Evolutionary conservation across 257 asterid species (phyloP).

Genomic region (Solanum etuberosum): DNA sequence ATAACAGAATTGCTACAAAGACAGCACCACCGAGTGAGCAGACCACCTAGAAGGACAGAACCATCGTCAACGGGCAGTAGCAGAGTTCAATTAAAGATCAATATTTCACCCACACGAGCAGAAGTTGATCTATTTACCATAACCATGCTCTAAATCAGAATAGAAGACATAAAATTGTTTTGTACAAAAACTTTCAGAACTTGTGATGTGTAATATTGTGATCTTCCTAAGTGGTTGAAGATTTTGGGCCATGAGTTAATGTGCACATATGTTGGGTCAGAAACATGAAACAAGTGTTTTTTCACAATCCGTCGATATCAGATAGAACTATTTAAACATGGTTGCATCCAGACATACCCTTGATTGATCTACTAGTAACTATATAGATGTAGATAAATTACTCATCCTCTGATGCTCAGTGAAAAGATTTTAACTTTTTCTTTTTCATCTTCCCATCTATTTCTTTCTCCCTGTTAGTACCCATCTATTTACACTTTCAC

Average conservation of each 20-base stretch:
- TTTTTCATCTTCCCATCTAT: neutral
- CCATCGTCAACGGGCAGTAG: neutral
- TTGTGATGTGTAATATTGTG: neutral
- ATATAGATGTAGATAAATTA: neutral
- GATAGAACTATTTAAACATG: neutral
- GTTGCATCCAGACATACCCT: neutral
- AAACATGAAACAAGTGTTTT: neutral
- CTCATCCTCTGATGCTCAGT: neutral
- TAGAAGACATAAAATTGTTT: neutral
- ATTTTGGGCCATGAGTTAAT: neutral
- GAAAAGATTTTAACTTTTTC: neutral
- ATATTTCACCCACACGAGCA: neutral
- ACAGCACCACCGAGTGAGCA: slow-evolving; percentile 32
- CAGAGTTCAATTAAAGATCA: neutral
- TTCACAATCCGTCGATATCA: neutral
- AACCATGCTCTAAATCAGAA: neutral
- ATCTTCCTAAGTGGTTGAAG: neutral
- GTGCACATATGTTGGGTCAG: neutral
- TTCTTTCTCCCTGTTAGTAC: neutral
- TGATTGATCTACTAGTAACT: neutral
- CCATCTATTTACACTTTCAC: neutral
- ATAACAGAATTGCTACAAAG: slow-evolving; percentile 17
- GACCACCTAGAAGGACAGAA: slow-evolving; percentile 13
- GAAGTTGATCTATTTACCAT: neutral
- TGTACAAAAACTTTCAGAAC: neutral